Evolutionary conservation across 129 eudicot genomes (phyloP).

Genomic region (Flaveria linearis): DNA sequence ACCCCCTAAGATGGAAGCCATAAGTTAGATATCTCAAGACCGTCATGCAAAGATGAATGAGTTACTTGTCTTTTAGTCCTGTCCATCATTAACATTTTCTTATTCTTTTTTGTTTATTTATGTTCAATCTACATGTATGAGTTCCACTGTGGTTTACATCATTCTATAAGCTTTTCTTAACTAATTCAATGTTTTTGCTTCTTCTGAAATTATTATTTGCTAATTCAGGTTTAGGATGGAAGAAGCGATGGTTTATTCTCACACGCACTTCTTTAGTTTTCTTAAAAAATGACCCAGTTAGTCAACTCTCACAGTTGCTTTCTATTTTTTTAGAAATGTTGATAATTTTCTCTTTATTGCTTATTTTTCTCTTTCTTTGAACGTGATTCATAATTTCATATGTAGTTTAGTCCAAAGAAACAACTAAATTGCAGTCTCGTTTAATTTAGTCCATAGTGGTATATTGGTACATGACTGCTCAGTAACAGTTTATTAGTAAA

Average conservation of each 20-base stretch:
- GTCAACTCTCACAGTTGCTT: slow-evolving; percentile 31
- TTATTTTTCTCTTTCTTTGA: background rate
- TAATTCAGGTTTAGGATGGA: slow-evolving; percentile 93
- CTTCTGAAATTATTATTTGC: slow-evolving; percentile 2
- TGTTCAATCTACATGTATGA: slow-evolving; percentile 16
- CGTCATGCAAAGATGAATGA: background rate
- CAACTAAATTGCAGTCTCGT: background rate
- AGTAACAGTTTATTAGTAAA: background rate
- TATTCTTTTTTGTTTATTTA: background rate
- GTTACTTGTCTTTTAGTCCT: background rate
- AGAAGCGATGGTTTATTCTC: slow-evolving; percentile 98
- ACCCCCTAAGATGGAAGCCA: background rate
- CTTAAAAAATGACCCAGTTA: slow-evolving; percentile 96
- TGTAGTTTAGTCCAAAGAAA: background rate
- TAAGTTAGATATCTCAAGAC: background rate
- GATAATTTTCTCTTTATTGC: slow-evolving; percentile 4
- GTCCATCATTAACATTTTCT: background rate
- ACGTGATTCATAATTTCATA: background rate
- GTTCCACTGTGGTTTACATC: background rate
- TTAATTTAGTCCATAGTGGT: background rate
- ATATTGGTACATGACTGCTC: background rate
- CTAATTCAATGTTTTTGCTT: background rate
- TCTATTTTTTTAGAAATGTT: background rate
- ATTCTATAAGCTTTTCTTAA: slow-evolving; percentile 12
- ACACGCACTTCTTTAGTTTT: slow-evolving; percentile 96